phyloP scores from a whole-genome alignment of 2,329 filamentous ascomycete species.

The Lachnellula hyalina region DNA sequence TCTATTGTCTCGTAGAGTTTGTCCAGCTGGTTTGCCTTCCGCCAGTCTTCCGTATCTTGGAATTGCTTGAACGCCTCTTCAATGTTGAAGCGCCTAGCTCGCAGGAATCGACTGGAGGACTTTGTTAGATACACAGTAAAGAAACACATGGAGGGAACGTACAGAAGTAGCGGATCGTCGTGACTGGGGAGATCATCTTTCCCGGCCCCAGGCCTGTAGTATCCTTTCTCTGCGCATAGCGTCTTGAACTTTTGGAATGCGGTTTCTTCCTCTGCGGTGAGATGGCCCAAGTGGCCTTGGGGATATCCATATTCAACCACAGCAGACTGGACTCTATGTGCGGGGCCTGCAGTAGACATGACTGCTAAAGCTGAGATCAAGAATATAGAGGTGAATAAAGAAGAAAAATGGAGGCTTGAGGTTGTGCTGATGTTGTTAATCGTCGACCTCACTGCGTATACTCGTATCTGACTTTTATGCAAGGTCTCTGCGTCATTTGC shows the following conservation, averaged over 20 bases:
- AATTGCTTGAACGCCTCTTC: constrained; percentile 79
- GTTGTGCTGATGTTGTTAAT: background rate
- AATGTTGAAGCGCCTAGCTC: constrained; percentile 75
- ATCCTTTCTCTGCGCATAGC: constrained; percentile 57
- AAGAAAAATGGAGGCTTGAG: background rate
- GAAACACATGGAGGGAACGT: constrained; percentile 30
- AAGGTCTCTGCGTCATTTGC: too few relatives aligned
- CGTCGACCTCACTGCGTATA: too few relatives aligned
- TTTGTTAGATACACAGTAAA: background rate
- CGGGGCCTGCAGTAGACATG: constrained; percentile 27
- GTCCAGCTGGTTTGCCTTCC: constrained; percentile 71
- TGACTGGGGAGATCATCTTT: constrained; percentile 47
- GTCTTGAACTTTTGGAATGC: constrained; percentile 69
- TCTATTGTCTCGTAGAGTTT: constrained; percentile 83
- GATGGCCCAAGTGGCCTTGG: constrained; percentile 73
- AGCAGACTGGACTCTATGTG: constrained; percentile 30
- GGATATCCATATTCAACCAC: constrained; percentile 53
- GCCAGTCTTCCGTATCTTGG: constrained; percentile 83
- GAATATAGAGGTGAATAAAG: background rate
- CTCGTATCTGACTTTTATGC: too few relatives aligned
- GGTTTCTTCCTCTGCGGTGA: constrained; percentile 62
- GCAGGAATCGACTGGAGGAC: constrained; percentile 66
- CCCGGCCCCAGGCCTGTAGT: constrained; percentile 46
- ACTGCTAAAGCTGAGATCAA: constrained; percentile 1
- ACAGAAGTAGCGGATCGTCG: constrained; percentile 70